Base-by-base conservation (phyloP, 108 stramenopile genomes). In the Fragilaria crotonensis region DNA sequence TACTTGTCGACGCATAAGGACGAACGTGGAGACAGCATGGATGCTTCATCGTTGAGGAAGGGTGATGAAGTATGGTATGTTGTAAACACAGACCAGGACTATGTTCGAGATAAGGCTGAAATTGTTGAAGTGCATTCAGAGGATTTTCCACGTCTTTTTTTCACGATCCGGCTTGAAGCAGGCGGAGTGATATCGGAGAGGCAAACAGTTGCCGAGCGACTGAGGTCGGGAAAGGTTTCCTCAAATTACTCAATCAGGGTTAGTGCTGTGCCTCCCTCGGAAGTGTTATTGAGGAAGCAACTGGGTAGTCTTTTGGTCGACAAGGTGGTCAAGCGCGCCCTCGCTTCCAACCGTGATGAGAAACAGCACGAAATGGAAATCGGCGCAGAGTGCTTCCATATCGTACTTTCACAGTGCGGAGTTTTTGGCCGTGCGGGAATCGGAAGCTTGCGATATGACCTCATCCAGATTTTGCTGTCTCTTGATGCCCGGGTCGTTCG, bases 41-140 rank as follows among this genome's bases (percentile, higher is more conserved):
- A 72, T 14, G 65, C 36, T 14, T 11, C 36, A 14, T 14, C 36
- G 14, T 41, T 41, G 11, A 41, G 63, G 44, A 75, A 79, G 59
- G 84, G 84, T 9, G 78, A 86, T 32, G 57, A 59, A 17, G 28
- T 84, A 5, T 87, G 78, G 80, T 90, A 90, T 61, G 67, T 84
- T 22, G 49, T 60, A 0, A 41, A 77, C 33, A 53, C 71, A 46
- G 59, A 78, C 46, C 61, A 73, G 55, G 75, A 74, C 26, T 58
- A 50, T n/a, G 30, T 45, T 29, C 52, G 75, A 51, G 66, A 72
- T 20, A 63, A 52, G 52, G 70, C 61, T 25, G 66, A 49, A 27
- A 66, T 90, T 28, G 51, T 81, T 0, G 87, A 87, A 64, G 67
- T 85, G 30, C 89, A 90, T 49, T 71, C 57, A 2, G 89, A 90